Base-by-base conservation (phyloP, 2,329 filamentous ascomycete species). In the Nothophaeocryptopus gaeumannii region DNA sequence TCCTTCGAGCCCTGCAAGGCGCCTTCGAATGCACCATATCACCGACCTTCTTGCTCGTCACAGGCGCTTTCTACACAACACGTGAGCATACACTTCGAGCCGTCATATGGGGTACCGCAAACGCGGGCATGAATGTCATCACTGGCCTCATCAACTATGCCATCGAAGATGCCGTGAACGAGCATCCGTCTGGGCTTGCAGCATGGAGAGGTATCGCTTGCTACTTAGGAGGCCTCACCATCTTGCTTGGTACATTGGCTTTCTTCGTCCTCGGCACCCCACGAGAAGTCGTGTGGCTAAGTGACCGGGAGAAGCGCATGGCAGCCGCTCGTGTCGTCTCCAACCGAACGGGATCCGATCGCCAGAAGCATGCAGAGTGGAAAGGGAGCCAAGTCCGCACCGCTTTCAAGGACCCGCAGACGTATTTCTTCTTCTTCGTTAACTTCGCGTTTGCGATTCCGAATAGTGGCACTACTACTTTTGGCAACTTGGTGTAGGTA, bases 201-300 rank as follows among this genome's bases (percentile, higher is more conserved):
- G 39, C 46, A 13, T 55, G 45, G 53, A 40, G 49, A 34, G 50
- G 39, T 13, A 55, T 55, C 32, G 47, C 47, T 12, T 55, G 48
- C 35, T 52, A 49, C 31, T 45, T 52, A 31, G 49, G 52, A n/a
- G 40, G 44, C 2, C 32, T 55, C 29, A 55, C 52, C 10, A 51
- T 52, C 31, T 30, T 51, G 10, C 34, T 55, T 29, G 53, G 53
- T 12, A 31, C 41, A n/a, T 15, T 52, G 11, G 50, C 45, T 14
- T 47, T 52, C 33, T 52, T 55, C 38, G 14, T 55, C 13, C 41
- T 55, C 1, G 53, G 53, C 5, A 55, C 49, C 5, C 53, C 53
- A 14, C 47, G 38, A 9, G 50, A 55, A 33, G 53, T 55, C 13
- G 20, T 45, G 12, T 55, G 53, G 53, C 42, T 55, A 2, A 40